Percentiles rank a stretch among this genome's conserved stretches.
These are phyloP conservation scores for Cercospora sp. DNA, from an alignment of 2,329 filamentous ascomycete genomes.

Conservation along the genomic window DNA sequence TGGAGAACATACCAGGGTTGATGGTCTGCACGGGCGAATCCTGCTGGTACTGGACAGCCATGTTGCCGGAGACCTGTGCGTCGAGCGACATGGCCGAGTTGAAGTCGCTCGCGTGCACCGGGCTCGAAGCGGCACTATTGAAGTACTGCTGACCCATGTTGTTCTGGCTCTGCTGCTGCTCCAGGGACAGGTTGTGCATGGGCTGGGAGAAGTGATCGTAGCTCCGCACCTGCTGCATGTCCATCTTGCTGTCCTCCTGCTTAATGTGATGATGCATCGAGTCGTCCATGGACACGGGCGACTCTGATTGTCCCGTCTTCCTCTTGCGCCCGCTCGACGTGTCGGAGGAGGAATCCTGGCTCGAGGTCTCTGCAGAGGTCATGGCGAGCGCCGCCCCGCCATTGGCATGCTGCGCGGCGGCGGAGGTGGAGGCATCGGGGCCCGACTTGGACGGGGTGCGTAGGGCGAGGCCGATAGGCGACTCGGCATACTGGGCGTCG, in stretches of 20 bases:
- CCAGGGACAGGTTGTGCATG: constrained; percentile 38
- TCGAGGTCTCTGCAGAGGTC: constrained; percentile 43
- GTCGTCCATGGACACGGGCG: constrained; percentile 33
- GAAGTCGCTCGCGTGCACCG: constrained; percentile 39
- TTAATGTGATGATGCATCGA: constrained; percentile 20
- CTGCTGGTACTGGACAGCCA: constrained; percentile 29
- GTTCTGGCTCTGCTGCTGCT: constrained; percentile 24
- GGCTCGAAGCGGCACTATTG: constrained; percentile 60
- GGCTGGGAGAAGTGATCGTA: constrained; percentile 36
- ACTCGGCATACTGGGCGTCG: constrained; percentile 32
- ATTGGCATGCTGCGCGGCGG: constrained; percentile 20
- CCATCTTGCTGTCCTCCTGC: constrained; percentile 35
- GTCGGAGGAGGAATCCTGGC: constrained; percentile 46
- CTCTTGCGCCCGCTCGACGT: constrained; percentile 44
- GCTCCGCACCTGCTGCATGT: constrained; percentile 30
- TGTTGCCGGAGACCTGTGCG: constrained; percentile 26
- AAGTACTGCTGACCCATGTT: constrained; percentile 55
- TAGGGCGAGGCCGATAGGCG: constrained; percentile 27
- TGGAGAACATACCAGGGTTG: constrained; percentile 38
- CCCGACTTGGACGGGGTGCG: constrained; percentile 36
- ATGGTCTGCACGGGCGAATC: constrained; percentile 38
- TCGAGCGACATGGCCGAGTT: constrained; percentile 35
- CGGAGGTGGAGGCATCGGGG: constrained; percentile 21
- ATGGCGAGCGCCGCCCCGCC: constrained; percentile 16
- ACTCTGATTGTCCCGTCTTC: constrained; percentile 41